A percentile compares a stretch with the other conserved stretches of the same genome.
Evolutionary conservation across 225 moss, liverwort and hornwort species (phyloP).

Genomic region (Anthoceros angustus): DNA sequence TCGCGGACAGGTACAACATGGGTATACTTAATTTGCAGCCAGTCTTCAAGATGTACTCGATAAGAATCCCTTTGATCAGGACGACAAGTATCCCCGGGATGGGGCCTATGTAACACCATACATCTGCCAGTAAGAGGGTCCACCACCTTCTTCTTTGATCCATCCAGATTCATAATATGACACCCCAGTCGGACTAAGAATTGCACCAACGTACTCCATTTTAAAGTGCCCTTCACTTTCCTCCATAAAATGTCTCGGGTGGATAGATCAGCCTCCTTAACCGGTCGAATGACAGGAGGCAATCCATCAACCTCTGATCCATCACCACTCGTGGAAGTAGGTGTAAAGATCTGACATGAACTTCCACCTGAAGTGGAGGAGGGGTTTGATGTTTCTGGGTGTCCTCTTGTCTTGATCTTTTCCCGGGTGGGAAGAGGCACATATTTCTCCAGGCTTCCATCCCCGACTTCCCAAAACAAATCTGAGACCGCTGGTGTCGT

Average conservation of each 20-base stretch:
- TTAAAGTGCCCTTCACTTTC: conserved; percentile 21
- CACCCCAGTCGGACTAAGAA: conserved; percentile 25
- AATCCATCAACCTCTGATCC: too few species aligned
- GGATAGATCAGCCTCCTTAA: too few species aligned
- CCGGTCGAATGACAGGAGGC: too few species aligned
- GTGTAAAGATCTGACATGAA: too few species aligned
- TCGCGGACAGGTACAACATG: too few species aligned
- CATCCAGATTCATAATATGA: conserved; percentile 20
- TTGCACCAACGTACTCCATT: conserved; percentile 20
- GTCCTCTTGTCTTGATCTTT: too few species aligned
- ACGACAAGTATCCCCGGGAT: conserved; percentile 23
- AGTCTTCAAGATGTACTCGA: conserved; percentile 26
- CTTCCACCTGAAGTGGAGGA: too few species aligned
- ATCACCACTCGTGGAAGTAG: too few species aligned
- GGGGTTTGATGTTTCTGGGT: too few species aligned
- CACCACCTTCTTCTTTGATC: conserved; percentile 25
- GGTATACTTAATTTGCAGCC: conserved; percentile 19
- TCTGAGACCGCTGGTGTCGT: background rate
- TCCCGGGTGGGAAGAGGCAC: background rate
- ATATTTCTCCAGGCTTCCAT: background rate
- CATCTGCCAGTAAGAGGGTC: conserved; percentile 16
- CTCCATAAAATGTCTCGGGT: conserved; percentile 26
- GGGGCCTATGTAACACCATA: conserved; percentile 26
- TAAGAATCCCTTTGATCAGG: conserved; percentile 24
- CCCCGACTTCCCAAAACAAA: conserved; percentile 1